A percentile compares a stretch with the other conserved stretches of the same genome.
Conservation (phyloP, 768 basidiomycete genomes). For the Tulasnella sp. region DNA sequence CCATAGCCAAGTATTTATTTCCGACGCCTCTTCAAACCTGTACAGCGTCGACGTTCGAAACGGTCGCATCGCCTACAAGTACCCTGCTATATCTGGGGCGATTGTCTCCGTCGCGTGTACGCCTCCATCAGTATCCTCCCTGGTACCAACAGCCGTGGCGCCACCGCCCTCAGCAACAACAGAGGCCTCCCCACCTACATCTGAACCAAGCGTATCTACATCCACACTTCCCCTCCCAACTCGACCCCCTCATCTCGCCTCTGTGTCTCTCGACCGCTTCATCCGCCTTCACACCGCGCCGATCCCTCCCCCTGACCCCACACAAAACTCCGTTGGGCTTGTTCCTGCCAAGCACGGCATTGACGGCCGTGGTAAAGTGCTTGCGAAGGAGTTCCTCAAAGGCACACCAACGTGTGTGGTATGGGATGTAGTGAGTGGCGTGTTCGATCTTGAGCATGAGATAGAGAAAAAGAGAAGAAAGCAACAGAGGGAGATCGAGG, state of each 20-base stretch:
- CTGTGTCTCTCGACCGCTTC: constrained; percentile 57
- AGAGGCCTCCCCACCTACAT: no score
- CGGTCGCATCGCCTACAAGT: constrained; percentile 51
- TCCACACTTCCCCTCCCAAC: no score
- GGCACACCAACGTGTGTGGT: constrained; percentile 48
- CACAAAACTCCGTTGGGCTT: constrained; percentile 32
- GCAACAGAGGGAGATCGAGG: constrained; percentile 23
- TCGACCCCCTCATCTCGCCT: constrained; percentile 32
- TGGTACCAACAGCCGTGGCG: background rate
- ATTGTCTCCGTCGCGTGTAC: background rate
- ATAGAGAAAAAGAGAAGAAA: constrained; percentile 10
- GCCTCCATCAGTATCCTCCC: background rate
- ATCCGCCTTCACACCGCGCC: constrained; percentile 50
- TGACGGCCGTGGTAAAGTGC: constrained; percentile 45
- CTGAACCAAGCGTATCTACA: background rate
- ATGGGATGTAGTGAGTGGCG: constrained; percentile 35
- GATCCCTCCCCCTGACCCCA: constrained; percentile 36
- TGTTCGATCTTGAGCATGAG: background rate
- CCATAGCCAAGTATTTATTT: constrained; percentile 53
- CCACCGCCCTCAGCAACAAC: no score
- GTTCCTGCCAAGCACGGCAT: constrained; percentile 22
- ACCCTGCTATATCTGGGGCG: constrained; percentile 41
- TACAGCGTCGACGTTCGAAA: constrained; percentile 59
- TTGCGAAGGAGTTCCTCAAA: constrained; percentile 54
- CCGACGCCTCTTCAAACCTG: constrained; percentile 53